Conservation (phyloP, 129 eudicot genomes). For the Logfia minima region DNA sequence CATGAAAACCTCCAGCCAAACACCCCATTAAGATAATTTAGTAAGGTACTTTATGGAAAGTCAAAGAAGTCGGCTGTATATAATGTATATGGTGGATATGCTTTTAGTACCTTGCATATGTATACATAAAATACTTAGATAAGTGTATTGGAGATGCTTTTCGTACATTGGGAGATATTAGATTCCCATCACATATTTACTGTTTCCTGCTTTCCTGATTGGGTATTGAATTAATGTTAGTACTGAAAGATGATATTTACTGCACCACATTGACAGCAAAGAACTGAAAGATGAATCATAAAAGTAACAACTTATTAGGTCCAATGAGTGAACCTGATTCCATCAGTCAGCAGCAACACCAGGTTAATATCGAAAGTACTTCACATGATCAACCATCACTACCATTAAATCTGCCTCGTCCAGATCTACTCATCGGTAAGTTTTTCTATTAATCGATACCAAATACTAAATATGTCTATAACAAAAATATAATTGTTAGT, state of each 20-base stretch:
- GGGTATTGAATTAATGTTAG: not conserved
- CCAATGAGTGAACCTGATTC: not conserved
- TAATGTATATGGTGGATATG: not conserved
- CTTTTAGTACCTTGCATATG: too few species aligned
- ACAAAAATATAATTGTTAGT: not conserved
- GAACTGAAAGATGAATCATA: not conserved
- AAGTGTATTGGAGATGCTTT: not conserved
- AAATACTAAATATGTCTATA: not conserved
- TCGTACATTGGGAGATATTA: not conserved
- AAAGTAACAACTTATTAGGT: not conserved
- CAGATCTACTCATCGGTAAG: constrained; percentile 24
- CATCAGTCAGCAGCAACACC: not conserved
- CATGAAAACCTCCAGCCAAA: too few species aligned
- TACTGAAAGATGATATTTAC: not conserved
- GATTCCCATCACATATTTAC: not conserved
- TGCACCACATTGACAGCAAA: not conserved
- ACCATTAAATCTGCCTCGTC: constrained; percentile 19
- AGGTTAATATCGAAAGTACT: not conserved
- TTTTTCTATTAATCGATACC: not conserved
- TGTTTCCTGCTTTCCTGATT: not conserved
- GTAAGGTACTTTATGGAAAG: too few species aligned
- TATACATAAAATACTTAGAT: not conserved
- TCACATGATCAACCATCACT: constrained; percentile 9
- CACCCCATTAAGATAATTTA: too few species aligned
- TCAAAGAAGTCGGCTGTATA: too few species aligned